phyloP scores from a whole-genome alignment of 148 eudicot species.

The Salicornia ramosissima region DNA sequence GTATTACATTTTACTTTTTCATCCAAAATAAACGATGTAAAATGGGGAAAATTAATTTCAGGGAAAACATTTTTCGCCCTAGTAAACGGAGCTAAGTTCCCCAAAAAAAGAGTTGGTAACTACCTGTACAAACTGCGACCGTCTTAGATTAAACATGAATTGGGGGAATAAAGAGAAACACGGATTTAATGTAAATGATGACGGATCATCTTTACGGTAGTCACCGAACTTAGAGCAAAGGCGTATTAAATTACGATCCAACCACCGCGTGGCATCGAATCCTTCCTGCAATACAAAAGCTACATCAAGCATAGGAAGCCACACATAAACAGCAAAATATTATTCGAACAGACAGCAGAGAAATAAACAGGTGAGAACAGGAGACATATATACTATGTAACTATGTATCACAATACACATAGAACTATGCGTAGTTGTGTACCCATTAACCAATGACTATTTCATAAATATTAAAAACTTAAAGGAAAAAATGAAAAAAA shows the following conservation, averaged over 20 bases:
- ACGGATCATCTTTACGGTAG: constrained; percentile 85
- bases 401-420: too few relatives aligned
- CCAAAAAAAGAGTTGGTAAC: constrained; percentile 32
- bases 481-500: too few relatives aligned
- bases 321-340: neutral
- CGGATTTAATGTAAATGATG: constrained; percentile 88
- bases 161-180: constrained; percentile 90
- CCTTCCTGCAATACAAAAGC: constrained; percentile 59
- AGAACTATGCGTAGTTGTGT: too few relatives aligned
- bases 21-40: too few relatives aligned
- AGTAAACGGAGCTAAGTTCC: too few relatives aligned
- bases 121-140: constrained; percentile 98
- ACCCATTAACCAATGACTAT: too few relatives aligned
- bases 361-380: neutral
- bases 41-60: too few relatives aligned
- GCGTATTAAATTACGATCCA: constrained; percentile 87
- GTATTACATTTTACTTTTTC: too few relatives aligned
- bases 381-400: neutral
- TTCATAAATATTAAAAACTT: too few relatives aligned
- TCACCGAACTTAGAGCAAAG: constrained; percentile 92
- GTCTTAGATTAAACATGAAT: constrained; percentile 83
- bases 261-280: constrained; percentile 95
- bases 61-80: too few relatives aligned
- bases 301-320: neutral
- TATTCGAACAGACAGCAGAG: neutral